Conservation (phyloP, 2,329 filamentous ascomycete genomes). For the Colletotrichum phormii region DNA sequence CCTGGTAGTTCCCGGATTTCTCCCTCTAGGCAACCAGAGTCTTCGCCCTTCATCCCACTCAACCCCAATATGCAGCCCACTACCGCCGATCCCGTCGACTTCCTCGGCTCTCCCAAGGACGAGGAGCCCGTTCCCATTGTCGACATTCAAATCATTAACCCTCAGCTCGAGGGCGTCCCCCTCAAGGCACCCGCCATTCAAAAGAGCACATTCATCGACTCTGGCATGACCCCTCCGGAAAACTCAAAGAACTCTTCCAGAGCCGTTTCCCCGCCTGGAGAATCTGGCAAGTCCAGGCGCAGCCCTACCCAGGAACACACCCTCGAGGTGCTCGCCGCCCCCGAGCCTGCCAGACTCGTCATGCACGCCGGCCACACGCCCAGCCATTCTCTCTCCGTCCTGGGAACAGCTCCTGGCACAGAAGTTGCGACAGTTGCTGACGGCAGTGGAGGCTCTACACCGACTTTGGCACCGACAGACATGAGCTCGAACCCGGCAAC, state of each 20-base stretch:
- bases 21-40: slow-evolving; percentile 48
- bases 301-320: slow-evolving; percentile 55
- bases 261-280: slow-evolving; percentile 44
- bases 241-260: slow-evolving; percentile 43
- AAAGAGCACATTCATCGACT: slow-evolving; percentile 62
- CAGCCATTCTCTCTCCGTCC: slow-evolving; percentile 66
- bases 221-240: slow-evolving; percentile 40
- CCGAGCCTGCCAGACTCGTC: slow-evolving; percentile 63
- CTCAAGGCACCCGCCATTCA: slow-evolving; percentile 66
- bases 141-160: slow-evolving; percentile 68
- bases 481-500: slow-evolving; percentile 31
- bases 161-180: slow-evolving; percentile 69
- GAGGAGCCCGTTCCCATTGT: slow-evolving; percentile 59
- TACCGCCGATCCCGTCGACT: slow-evolving; percentile 49
- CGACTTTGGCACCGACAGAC: slow-evolving; percentile 42
- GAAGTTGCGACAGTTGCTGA: slow-evolving; percentile 51
- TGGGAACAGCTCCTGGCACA: slow-evolving; percentile 58
- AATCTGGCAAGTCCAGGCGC: slow-evolving; percentile 40
- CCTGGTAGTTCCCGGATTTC: slow-evolving; percentile 48
- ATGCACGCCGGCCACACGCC: slow-evolving; percentile 75
- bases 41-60: slow-evolving; percentile 52
- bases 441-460: slow-evolving; percentile 54
- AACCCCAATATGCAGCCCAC: slow-evolving; percentile 56
- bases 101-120: slow-evolving; percentile 48
- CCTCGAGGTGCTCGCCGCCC: slow-evolving; percentile 58